These are phyloP conservation scores for Cutaneotrichosporon curvatum DNA, from an alignment of 1,284 basidiomycete species.

Conservation along the genomic window DNA sequence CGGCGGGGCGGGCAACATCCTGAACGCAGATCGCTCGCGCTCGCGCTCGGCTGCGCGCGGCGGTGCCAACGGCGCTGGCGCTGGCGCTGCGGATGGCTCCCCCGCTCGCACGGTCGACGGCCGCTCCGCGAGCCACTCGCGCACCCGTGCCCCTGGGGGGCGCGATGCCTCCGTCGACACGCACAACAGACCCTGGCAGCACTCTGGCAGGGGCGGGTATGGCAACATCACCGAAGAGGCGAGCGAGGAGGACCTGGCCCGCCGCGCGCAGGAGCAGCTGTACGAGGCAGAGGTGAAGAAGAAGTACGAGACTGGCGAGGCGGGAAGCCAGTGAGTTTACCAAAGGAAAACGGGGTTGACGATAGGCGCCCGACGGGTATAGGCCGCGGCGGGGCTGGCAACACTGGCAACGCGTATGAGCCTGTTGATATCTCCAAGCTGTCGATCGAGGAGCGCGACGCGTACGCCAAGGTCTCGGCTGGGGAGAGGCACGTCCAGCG, in stretches of 20 bases:
- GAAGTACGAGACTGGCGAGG: conserved; percentile 33
- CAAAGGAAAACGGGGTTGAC: not conserved
- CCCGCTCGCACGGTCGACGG: not conserved
- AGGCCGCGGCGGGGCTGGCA: conserved; percentile 43
- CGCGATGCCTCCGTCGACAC: not conserved
- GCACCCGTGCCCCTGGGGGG: not conserved
- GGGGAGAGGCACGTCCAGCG: conserved; percentile 21
- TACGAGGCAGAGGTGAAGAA: conserved; percentile 35
- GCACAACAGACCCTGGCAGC: not conserved
- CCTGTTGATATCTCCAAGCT: conserved; percentile 29
- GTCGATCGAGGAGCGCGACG: conserved; percentile 34
- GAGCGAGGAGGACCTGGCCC: conserved; percentile 20
- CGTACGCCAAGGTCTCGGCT: conserved; percentile 33
- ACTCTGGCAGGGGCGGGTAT: conserved; percentile 41
- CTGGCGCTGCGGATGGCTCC: not conserved
- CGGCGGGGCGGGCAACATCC: conserved; percentile 45
- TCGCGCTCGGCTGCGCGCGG: conserved; percentile 13
- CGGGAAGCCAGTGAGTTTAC: not conserved
- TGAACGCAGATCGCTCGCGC: conserved; percentile 21
- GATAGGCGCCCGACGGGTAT: conserved; percentile 25
- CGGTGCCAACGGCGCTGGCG: not conserved
- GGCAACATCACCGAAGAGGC: conserved; percentile 42
- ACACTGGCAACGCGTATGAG: conserved; percentile 20
- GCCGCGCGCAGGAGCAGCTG: conserved; percentile 20
- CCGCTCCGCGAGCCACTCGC: not conserved